Base-by-base conservation (phyloP, 2,329 filamentous ascomycete species). In the Leptodontidium sp. region DNA sequence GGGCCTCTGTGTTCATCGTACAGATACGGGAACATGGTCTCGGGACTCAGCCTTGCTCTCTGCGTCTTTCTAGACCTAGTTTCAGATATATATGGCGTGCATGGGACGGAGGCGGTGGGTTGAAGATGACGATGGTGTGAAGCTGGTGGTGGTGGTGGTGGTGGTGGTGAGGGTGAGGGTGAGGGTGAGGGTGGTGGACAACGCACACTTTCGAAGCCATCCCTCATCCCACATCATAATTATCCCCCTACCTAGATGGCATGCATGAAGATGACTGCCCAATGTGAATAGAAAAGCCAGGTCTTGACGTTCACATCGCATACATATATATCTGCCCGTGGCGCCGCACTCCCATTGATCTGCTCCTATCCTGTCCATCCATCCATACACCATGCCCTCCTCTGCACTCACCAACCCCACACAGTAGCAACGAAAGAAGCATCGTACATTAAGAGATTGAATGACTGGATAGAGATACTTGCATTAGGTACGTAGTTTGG, bases 121-220 rank as follows among this genome's bases (percentile, higher is more conserved):
- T 68, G 62, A 43, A 47, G 49, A 24, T 47, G 62, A 32, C n/a
- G 62, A 55, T 29, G 61, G n/a, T 35, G 29, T 49, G 32, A 47
- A 43, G 40, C 24, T 32, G 24, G 12, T 26, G 57, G 29, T 53
- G 24, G 49, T 29, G 55, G 17, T 35, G 45, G 45, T 65, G 63
- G 21, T 21, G 21, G 21, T 21, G 21, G 21, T 21, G 49, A 32
- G 21, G 50, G 49, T 43, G 53, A 61, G 15, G 43, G 21, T 21
- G 49, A 32, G 21, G 50, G 49, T 43, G 53, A 61, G 15, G 43
- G 21, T n/a, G n/a, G n/a, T 35, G 64, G 58, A 66, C 68, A 70
- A 68, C 68, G 66, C 68, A 70, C 49, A 55, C 32, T n/a, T 47
- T 24, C 17, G 24, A 53, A 53, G 50, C 50, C 50, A 53, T 6